phyloP scores from a whole-genome alignment of 2,329 filamentous ascomycete genomes.

The Aspergillus sp. region DNA sequence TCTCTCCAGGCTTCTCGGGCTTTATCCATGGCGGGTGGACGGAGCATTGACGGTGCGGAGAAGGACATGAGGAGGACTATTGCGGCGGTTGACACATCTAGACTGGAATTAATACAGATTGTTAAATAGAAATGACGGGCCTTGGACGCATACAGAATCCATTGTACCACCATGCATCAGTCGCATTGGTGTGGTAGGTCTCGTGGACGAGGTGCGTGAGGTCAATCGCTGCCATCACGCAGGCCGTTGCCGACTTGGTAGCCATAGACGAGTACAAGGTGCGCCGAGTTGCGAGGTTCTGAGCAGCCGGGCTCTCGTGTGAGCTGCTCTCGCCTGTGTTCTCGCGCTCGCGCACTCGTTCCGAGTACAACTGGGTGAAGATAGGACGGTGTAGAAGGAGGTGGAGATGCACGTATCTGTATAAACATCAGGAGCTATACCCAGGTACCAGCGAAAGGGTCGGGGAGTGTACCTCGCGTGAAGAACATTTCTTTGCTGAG shows the following conservation, averaged over 20 bases:
- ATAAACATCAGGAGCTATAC: not conserved
- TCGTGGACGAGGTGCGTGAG: slow-evolving; percentile 31
- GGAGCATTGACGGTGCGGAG: slow-evolving; percentile 22
- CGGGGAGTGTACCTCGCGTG: slow-evolving; percentile 22
- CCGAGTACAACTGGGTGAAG: slow-evolving; percentile 34
- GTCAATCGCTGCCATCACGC: slow-evolving; percentile 30
- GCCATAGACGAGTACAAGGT: slow-evolving; percentile 26
- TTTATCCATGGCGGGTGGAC: slow-evolving; percentile 16
- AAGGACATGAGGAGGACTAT: slow-evolving; percentile 34
- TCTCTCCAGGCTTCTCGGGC: slow-evolving; percentile 24
- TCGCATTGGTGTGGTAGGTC: slow-evolving; percentile 26
- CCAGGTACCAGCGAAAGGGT: not conserved
- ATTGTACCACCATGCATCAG: slow-evolving; percentile 42
- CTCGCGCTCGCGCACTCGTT: slow-evolving; percentile 2
- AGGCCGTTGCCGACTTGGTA: slow-evolving; percentile 31
- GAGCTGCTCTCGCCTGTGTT: too few relatives aligned
- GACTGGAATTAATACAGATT: not conserved
- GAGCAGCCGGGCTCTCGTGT: not conserved
- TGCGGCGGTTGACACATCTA: slow-evolving; percentile 32
- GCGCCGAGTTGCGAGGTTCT: not conserved
- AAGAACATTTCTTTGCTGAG: slow-evolving; percentile 31
- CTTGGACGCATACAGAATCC: slow-evolving; percentile 35
- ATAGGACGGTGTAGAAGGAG: slow-evolving; percentile 36
- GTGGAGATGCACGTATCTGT: slow-evolving; percentile 34
- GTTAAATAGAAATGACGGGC: not conserved